Evolutionary conservation across 2,329 filamentous ascomycete species (phyloP).

Genomic region (Annulohypoxylon truncatum): DNA sequence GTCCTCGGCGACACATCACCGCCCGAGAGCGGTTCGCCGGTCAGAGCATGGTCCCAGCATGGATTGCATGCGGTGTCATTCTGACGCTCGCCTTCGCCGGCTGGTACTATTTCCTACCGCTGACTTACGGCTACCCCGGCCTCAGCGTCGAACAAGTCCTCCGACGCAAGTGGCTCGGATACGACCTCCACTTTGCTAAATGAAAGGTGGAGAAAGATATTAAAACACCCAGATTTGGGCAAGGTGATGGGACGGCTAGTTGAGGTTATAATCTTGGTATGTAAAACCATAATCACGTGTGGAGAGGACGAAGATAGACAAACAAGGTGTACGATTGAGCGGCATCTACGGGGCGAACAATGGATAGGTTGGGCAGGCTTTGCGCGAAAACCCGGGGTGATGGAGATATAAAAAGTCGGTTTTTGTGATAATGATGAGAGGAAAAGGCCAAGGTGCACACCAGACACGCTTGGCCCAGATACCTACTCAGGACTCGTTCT

Average conservation of each 20-base stretch:
- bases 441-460: not conserved
- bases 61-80: slow-evolving; percentile 81
- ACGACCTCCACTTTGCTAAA: slow-evolving; percentile 99
- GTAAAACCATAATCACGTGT: slow-evolving; percentile 22
- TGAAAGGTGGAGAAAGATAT: slow-evolving; percentile 59
- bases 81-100: slow-evolving; percentile 75
- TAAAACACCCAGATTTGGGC: not conserved
- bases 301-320: slow-evolving; percentile 20
- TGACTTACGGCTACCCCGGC: slow-evolving; percentile 95
- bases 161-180: slow-evolving; percentile 93
- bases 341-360: slow-evolving; percentile 34
- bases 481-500: slow-evolving; percentile 25
- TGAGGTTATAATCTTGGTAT: slow-evolving; percentile 19
- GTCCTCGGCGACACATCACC: slow-evolving; percentile 71
- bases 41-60: slow-evolving; percentile 80
- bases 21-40: slow-evolving; percentile 83
- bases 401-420: slow-evolving; percentile 32
- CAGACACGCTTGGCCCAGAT: not conserved
- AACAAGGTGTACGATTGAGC: slow-evolving; percentile 44
- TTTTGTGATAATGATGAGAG: slow-evolving; percentile 26
- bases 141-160: slow-evolving; percentile 81
- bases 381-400: slow-evolving; percentile 13
- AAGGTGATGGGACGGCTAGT: slow-evolving; percentile 4
- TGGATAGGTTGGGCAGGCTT: slow-evolving; percentile 38
- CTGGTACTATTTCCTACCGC: slow-evolving; percentile 93